A percentile compares a stretch with the other conserved stretches of the same genome.
Evolutionary conservation across 2,329 filamentous ascomycete genomes (phyloP).

Genomic region (Trichophyton schoenleinii): DNA sequence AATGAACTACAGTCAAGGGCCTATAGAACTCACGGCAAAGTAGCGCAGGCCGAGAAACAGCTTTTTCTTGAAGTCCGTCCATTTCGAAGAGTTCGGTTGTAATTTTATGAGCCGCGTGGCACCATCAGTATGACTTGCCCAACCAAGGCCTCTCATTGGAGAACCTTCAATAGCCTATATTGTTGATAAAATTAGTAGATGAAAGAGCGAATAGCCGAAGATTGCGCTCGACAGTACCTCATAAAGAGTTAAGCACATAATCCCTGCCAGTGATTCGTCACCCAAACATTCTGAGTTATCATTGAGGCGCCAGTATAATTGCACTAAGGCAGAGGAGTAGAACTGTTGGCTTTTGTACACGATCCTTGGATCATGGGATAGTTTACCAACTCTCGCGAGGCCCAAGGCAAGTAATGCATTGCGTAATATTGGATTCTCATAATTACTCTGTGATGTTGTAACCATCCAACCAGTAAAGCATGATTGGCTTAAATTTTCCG

Average conservation of each 20-base stretch:
- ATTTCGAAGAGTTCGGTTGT: neutral
- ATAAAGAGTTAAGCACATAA: neutral
- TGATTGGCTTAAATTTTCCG: neutral
- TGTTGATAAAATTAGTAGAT: neutral
- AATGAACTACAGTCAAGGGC: neutral
- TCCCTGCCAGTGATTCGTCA: slow-evolving; percentile 1
- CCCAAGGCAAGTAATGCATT: slow-evolving; percentile 2
- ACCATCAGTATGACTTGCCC: slow-evolving; percentile 4
- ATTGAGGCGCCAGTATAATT: neutral
- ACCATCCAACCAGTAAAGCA: slow-evolving; percentile 2
- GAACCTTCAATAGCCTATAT: slow-evolving; percentile 2
- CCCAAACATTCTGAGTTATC: neutral
- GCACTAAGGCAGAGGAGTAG: neutral
- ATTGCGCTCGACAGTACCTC: neutral
- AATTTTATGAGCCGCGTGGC: neutral
- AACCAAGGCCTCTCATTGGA: slow-evolving; percentile 4
- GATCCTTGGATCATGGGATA: neutral
- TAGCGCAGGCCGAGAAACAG: neutral
- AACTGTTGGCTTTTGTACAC: neutral
- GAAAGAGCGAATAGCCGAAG: neutral
- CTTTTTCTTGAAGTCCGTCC: neutral
- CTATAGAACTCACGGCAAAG: slow-evolving; percentile 1
- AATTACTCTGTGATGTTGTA: neutral
- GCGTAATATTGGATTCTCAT: neutral
- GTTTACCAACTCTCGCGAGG: neutral